Evolutionary conservation across 441 rosid species (phyloP), one percentile per base, ranked within the genome.

Genomic region (Caryocar brasiliense): DNA sequence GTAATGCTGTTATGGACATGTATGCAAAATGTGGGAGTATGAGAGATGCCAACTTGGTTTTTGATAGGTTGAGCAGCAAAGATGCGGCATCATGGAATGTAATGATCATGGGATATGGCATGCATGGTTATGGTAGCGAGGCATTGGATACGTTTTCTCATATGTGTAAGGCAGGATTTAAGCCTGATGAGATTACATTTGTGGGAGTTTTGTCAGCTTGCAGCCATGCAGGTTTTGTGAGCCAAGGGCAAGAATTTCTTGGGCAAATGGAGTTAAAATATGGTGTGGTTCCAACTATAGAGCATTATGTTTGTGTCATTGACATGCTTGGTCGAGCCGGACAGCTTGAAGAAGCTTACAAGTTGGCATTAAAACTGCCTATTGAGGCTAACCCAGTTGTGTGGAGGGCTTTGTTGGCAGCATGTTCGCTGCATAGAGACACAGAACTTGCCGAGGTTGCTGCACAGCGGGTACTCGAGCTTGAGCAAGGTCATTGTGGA

Each of bases 21-120:
- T 81, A 78, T 53, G 70, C 70, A 5, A 81, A 81, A 75, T 76
- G 82, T 20, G 82, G 84, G 40, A 76, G 74, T 52, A 60, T 74
- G 72, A 69, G 58, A 61, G 77, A 76, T 20, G 88, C 84, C 10
- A 65, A n/a, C 7, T 36, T 50, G 62, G 66, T 78, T 62, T 81
- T 79, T 17, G 47, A 72, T 45, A 55, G 33, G 9, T 61, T 75
- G 73, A 68, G 62, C 51, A 60, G 15, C 8, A 73, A 48, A 59
- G 83, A 81, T 61, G 66, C 66, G 37, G 83, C 81, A 20, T 82
- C 89, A 13, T 81, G 89, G 83, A 82, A 79, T 45, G 74, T 76
- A 56, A 72, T 82, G 71, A 74, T 82, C 22, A 61, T 59, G 63
- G 83, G 83, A 21, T 79, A 72, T 32, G 89, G 79, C 30, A 58